Evolutionary conservation across 2,329 filamentous ascomycete genomes (phyloP), one percentile per base, ranked within the genome.

Genomic region (Trichoderma koningii): DNA sequence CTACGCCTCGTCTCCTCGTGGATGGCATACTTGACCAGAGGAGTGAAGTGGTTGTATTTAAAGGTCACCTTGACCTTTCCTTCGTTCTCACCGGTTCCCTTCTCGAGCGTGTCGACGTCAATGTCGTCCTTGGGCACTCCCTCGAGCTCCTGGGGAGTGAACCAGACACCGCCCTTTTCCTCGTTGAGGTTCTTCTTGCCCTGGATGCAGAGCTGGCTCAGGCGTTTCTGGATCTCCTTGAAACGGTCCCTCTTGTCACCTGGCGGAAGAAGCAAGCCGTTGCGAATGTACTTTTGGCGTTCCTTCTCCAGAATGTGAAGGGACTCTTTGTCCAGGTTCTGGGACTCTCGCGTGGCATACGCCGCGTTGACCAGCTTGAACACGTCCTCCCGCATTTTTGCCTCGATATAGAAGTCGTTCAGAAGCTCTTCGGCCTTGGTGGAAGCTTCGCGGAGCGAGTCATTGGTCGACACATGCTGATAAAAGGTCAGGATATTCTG

Each of bases 121-220:
- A 92, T 71, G 7, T 92, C 85, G 74, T 94, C 90, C 19, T 84
- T 77, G 0, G 91, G 90, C 19, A 93, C 89, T 55, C 91, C 91
- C 55, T 90, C 85, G 6, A 95, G 81, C 77, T 95, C 86, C 69
- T 90, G 83, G 3, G 78, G 82, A 1, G 89, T 90, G 71, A 94
- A 89, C 90, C 91, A 95, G 60, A 93, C 78, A 2, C 88, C 89
- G n/a, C 89, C 89, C 70, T 88, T 88, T 78, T 95, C 91, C 76
- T 94, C 91, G 72, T 93, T 93, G 66, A 94, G 80, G 71, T 89
- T 91, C 81, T 92, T 93, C 73, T 90, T 86, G 76, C 92, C 92
- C 64, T 87, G 82, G 66, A 93, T 93, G 72, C 85, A 83, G 70
- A 94, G 84, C 74, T 89, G 85, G 69, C 87, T 90, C 64, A 95